These are phyloP conservation scores for Linum lewisii DNA, from an alignment of 345 rosid species.

Conservation along the genomic window DNA sequence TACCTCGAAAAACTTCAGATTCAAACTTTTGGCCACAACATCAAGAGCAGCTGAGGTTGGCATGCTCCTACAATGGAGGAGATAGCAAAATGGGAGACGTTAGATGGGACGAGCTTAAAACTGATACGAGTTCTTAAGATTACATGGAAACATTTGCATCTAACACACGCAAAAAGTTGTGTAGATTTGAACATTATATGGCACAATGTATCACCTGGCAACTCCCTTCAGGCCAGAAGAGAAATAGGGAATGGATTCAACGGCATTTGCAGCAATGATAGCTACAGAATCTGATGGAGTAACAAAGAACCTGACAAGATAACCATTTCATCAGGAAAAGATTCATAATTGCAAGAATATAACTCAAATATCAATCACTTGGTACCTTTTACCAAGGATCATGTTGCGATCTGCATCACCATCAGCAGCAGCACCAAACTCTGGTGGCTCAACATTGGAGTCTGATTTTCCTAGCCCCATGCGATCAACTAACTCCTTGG, in stretches of 20 bases:
- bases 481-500: slow-evolving; percentile 86
- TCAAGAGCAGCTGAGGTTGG: slow-evolving; percentile 99
- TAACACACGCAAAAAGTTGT: too few relatives aligned
- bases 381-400: slow-evolving; percentile 94
- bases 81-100: slow-evolving; percentile 8
- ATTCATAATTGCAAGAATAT: not conserved
- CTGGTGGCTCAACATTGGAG: slow-evolving; percentile 73
- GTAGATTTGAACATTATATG: too few relatives aligned
- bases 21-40: slow-evolving; percentile 80
- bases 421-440: slow-evolving; percentile 99
- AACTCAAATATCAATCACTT: not conserved
- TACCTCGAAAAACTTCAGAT: slow-evolving; percentile 96
- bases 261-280: slow-evolving; percentile 96
- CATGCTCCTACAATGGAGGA: slow-evolving; percentile 71
- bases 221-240: slow-evolving; percentile 94
- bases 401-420: slow-evolving; percentile 99
- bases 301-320: slow-evolving; percentile 72
- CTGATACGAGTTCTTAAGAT: too few relatives aligned
- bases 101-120: not conserved
- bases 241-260: slow-evolving; percentile 84
- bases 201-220: slow-evolving; percentile 54
- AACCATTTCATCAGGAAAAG: slow-evolving; percentile 3
- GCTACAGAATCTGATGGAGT: slow-evolving; percentile 99
- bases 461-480: slow-evolving; percentile 88
- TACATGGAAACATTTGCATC: too few relatives aligned